Evolutionary conservation across 2,329 filamentous ascomycete genomes (phyloP).

Genomic region (Microcera coccophila): DNA sequence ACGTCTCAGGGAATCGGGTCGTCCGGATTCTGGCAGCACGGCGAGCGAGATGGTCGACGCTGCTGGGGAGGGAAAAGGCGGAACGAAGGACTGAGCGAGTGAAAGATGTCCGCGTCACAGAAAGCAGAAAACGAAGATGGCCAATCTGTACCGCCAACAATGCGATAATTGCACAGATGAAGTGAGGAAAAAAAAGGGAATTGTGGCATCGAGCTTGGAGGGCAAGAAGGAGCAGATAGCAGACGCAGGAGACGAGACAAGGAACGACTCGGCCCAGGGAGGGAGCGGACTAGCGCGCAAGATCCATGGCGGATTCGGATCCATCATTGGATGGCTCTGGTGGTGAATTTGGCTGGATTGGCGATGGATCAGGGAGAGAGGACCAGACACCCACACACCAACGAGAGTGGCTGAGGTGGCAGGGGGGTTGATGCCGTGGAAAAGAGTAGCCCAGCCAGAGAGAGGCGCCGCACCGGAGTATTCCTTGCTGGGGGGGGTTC

Average conservation of each 20-base stretch:
- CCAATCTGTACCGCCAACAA: background rate
- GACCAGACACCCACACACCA: too few species aligned
- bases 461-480: background rate
- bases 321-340: background rate
- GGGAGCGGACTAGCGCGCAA: constrained; percentile 1
- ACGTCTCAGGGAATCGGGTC: constrained; percentile 26
- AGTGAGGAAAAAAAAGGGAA: constrained; percentile 13
- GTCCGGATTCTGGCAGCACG: constrained; percentile 12
- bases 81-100: constrained; percentile 14
- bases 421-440: background rate
- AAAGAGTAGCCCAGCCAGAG: background rate
- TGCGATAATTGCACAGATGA: constrained; percentile 4
- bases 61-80: constrained; percentile 16
- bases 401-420: background rate
- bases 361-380: too few species aligned
- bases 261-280: constrained; percentile 22
- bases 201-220: background rate
- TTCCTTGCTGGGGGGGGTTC: background rate
- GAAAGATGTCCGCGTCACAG: background rate
- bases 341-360: too few species aligned
- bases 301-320: background rate
- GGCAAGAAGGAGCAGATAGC: constrained; percentile 8
- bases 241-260: constrained; percentile 8
- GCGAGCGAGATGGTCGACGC: background rate
- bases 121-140: background rate